Percentiles rank a stretch among this genome's conserved stretches.
Conservation (phyloP, 495 filamentous ascomycete genomes). For the Neurospora sp. region DNA sequence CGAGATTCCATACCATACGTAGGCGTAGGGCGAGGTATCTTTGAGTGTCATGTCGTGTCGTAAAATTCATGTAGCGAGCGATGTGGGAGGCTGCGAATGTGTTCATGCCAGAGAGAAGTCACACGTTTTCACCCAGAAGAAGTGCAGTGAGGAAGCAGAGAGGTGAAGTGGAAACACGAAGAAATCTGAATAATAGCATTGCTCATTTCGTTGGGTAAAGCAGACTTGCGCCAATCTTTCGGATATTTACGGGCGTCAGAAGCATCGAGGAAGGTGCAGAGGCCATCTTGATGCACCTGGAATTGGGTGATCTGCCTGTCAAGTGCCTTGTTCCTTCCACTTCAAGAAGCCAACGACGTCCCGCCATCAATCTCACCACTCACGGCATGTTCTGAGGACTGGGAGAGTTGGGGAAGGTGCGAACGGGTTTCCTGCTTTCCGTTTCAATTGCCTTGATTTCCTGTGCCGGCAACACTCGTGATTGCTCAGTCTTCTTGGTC, state of each 20-base stretch:
- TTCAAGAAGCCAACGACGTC: neutral
- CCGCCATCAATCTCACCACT: neutral
- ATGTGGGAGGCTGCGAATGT: neutral
- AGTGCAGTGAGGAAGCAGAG: neutral
- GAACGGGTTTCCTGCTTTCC: neutral
- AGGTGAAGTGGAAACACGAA: neutral
- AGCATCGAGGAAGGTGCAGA: neutral
- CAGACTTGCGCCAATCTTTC: neutral
- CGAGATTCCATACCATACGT: neutral
- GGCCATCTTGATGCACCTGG: neutral
- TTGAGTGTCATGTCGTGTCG: neutral
- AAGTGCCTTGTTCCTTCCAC: neutral
- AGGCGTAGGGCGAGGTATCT: neutral
- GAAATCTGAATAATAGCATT: neutral
- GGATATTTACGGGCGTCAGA: neutral
- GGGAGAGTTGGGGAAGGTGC: neutral
- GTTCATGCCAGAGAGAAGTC: neutral
- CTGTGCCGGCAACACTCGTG: neutral
- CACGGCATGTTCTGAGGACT: neutral
- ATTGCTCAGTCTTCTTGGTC: neutral
- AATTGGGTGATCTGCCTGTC: neutral
- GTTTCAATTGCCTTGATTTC: neutral
- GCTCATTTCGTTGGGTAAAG: neutral
- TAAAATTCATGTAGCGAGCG: neutral
- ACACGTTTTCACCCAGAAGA: neutral